Evolutionary conservation across 441 rosid genomes (phyloP), one percentile per base, ranked within the genome.

Genomic region (Adansonia madagascariensis): DNA sequence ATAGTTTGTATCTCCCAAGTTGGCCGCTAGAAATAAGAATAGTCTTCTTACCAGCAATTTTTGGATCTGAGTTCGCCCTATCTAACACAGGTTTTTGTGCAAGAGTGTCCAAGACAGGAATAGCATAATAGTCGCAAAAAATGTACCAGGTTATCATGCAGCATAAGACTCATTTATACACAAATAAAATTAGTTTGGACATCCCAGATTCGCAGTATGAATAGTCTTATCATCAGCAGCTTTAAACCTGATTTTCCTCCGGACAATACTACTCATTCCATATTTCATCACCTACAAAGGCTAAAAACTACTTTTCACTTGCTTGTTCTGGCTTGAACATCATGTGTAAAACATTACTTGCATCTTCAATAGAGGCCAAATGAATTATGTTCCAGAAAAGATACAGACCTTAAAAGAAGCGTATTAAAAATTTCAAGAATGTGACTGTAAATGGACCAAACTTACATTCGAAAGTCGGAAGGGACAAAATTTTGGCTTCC

Each of bases 401-500:
- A 67, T 67, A 22, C 4, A 67, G 1, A 3, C 17, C 14, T 65
- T 57, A 64, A 15, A 15, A 65, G 17, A 59, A 66, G 6, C 27
- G 17, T 22, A 4, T 10, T 9, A 18, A 59, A 18, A 41, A 49
- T 4, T 49, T 31, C 46, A 63, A 14, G 39, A 17, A 71, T 2
- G 24, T 63, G 46, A 63, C 76, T n/a, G 41, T 5, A 57, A 73
- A 41, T 53, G 39, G 41, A 56, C 1, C 52, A 66, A 73, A 76
- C 98, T 89, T 85, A 95, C 99, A 86, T 92, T 92, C 69, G 99
- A 91, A 82, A 95, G 99, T 73, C 97, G 92, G 83, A 95, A 93
- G 27, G 98, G 99, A 78, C 99, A 95, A 84, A 91, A 93, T 85
- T 95, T 95, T 66, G 99, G 99, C 82, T 93, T 95, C 66, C 99